Evolutionary conservation across 495 filamentous ascomycete species (phyloP).

Genomic region (Penicillium alfredii): DNA sequence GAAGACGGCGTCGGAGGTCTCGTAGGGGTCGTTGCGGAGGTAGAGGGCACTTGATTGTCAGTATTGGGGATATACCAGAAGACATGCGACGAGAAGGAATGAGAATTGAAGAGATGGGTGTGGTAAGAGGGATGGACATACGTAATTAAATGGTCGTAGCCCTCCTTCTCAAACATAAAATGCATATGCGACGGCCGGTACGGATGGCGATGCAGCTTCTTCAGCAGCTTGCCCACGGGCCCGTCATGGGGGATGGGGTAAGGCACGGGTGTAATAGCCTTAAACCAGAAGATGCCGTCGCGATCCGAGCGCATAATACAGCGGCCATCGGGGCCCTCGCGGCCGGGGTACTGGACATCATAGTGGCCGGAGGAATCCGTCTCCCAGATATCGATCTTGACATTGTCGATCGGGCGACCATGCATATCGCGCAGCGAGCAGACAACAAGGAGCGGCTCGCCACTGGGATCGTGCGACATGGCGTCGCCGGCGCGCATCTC

Average conservation of each 20-base stretch:
- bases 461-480: conserved; percentile 62
- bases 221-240: conserved; percentile 75
- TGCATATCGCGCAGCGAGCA: conserved; percentile 66
- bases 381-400: conserved; percentile 91
- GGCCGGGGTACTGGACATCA: conserved; percentile 76
- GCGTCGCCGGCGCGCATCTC: conserved; percentile 53
- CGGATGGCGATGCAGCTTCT: conserved; percentile 64
- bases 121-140: too few species aligned
- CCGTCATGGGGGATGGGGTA: conserved; percentile 91
- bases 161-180: conserved; percentile 88
- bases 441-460: conserved; percentile 62
- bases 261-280: conserved; percentile 76
- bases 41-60: conserved; percentile 60
- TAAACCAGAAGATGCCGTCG: conserved; percentile 80
- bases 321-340: conserved; percentile 68
- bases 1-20: conserved; percentile 87
- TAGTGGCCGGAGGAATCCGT: conserved; percentile 83
- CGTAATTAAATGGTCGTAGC: conserved; percentile 83
- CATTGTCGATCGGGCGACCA: conserved; percentile 61
- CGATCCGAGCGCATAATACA: conserved; percentile 68
- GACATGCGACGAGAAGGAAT: too few species aligned
- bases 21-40: conserved; percentile 77
- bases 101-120: conserved; percentile 1
- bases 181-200: conserved; percentile 87
- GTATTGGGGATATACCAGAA: too few species aligned